Percentiles rank a stretch among this genome's conserved stretches.
These are phyloP conservation scores for Fusarium annulatum DNA, from an alignment of 2,329 filamentous ascomycete genomes.

Conservation along the genomic window DNA sequence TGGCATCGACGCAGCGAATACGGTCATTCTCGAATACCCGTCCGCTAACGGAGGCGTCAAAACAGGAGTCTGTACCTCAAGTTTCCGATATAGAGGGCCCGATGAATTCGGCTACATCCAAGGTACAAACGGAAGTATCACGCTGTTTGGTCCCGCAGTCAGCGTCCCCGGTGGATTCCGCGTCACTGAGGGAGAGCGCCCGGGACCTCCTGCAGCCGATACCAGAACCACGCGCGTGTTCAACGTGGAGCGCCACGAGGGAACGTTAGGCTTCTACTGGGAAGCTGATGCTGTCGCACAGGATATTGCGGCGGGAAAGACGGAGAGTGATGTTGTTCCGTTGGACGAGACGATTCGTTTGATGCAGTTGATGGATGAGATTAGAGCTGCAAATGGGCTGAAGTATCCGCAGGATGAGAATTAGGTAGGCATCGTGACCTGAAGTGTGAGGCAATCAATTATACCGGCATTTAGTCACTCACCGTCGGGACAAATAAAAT, in stretches of 20 bases:
- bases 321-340: conserved; percentile 56
- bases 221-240: conserved; percentile 2
- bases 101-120: conserved; percentile 13
- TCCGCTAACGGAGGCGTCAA: background rate
- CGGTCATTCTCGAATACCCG: conserved; percentile 1
- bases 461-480: background rate
- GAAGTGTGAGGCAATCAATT: background rate
- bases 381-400: conserved; percentile 43
- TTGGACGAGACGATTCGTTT: conserved; percentile 58
- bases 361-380: conserved; percentile 60
- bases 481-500: background rate
- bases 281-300: conserved; percentile 24
- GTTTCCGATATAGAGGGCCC: conserved; percentile 16
- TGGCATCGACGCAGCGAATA: conserved; percentile 14
- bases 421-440: background rate
- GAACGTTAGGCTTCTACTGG: conserved; percentile 20
- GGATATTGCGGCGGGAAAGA: conserved; percentile 41
- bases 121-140: conserved; percentile 12
- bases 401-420: conserved; percentile 19
- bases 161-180: conserved; percentile 21
- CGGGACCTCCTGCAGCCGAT: background rate
- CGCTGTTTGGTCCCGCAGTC: conserved; percentile 9
- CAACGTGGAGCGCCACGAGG: conserved; percentile 12
- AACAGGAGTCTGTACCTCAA: conserved; percentile 16
- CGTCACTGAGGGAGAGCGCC: conserved; percentile 4